phyloP scores from a whole-genome alignment of 106 monocot genomes.

The Dioscorea alata region DNA sequence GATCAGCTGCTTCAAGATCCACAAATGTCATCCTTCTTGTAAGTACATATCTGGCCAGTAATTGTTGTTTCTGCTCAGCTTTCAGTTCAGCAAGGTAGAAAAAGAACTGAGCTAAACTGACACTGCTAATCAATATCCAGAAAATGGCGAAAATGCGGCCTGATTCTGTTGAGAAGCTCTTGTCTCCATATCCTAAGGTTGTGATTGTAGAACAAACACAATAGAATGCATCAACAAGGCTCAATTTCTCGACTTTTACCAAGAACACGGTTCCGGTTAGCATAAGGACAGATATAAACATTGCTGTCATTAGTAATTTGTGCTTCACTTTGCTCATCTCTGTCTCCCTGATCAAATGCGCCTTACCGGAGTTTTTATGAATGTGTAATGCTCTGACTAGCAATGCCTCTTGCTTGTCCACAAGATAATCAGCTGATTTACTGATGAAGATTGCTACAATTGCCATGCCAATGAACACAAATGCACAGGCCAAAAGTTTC shows the following conservation, averaged over 20 bases:
- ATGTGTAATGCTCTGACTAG: conserved; percentile 58
- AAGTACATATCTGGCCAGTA: conserved; percentile 82
- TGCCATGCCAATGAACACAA: conserved; percentile 80
- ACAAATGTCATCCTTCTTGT: conserved; percentile 72
- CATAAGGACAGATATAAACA: conserved; percentile 36
- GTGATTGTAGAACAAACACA: conserved; percentile 94
- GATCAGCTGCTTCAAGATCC: conserved; percentile 90
- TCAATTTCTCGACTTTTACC: conserved; percentile 54
- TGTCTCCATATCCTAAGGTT: conserved; percentile 86
- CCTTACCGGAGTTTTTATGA: conserved; percentile 25
- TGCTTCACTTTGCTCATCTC: conserved; percentile 45
- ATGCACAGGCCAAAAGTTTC: conserved; percentile 78
- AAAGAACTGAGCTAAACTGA: conserved; percentile 74
- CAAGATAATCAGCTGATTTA: conserved; percentile 75
- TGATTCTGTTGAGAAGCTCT: conserved; percentile 67
- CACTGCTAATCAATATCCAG: conserved; percentile 72
- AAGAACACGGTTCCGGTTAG: conserved; percentile 45
- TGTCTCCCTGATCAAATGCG: conserved; percentile 39
- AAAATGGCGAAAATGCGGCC: conserved; percentile 70
- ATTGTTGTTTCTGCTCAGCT: conserved; percentile 46
- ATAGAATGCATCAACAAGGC: conserved; percentile 77
- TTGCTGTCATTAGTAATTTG: conserved; percentile 34
- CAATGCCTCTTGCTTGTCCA: conserved; percentile 76
- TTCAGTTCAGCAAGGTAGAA: conserved; percentile 77
- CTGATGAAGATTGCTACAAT: conserved; percentile 60